Base-by-base conservation (phyloP, 192 early-diverging fungal species). In the Irineochytrium annulatum region DNA sequence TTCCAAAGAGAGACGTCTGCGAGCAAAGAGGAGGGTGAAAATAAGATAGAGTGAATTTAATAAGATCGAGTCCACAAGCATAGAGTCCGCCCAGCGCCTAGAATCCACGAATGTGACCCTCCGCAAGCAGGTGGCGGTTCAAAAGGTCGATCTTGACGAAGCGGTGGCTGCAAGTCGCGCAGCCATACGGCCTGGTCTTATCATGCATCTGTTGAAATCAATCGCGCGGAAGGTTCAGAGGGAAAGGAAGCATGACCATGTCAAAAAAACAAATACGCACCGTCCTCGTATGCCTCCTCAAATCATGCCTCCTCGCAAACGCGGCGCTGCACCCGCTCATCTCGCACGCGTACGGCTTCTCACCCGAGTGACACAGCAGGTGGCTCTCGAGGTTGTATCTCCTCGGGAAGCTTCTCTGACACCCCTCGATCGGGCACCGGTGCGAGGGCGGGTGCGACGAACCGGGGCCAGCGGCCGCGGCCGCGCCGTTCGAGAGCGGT, bases 301-400 rank as follows among this genome's bases (percentile, higher is more conserved):
- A 69, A 76, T 91, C 90, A 62, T 91, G 90, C 59, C 87, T 88
- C 6, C 90, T 79, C 8, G 83, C 76, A 71, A 91, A 93, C 11
- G 87, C 79, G 19, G 79, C 48, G 1, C 76, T 43, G 62, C 91
- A 93, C 17, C 76, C 68, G 57, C 82, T 70, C 26, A 37, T 59
- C 37, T 59, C 43, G 63, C 69, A 71, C 31, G 35, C 30, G 34
- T 63, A 66, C 16, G 69, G 62, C 0, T 49, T 43, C 46, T 69
- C 62, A 31, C 53, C 53, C 5, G 55, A 35, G 65, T 92, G 90
- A 2, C 82, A 83, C 31, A 78, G 66, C 51, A 84, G 71, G 59
- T 93, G 89, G 0, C 85, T 85, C 62, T 80, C 82, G 30, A 93
- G 75, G 62, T 91, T 93, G 61, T 85, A 93, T 24, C 80, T 78